Evolutionary conservation across 352 stramenopile genomes (phyloP), one percentile per base, ranked within the genome.

Genomic region (Pythium brassicae): DNA sequence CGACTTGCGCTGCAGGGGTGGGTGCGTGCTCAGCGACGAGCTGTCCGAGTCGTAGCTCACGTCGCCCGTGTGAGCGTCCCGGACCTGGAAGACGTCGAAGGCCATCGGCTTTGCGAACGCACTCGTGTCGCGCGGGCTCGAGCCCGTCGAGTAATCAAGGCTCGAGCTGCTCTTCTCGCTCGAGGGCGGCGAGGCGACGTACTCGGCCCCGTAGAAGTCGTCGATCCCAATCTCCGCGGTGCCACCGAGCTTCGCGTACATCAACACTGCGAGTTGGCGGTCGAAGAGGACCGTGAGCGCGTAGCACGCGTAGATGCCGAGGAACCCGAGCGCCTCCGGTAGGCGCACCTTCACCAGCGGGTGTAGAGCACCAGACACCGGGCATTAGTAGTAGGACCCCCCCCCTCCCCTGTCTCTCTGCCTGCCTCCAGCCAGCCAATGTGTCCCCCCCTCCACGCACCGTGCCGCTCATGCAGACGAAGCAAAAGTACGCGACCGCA

Each of bases 281-380:
- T 93, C 83, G 10, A 86, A 72, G 37, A 93, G 71, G 15, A 93
- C 79, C 1, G 71, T 59, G 11, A 68, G 11, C 7, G 85, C 80
- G 61, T 87, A 93, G 43, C 68, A 61, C 1, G 62, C 62, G 69
- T 91, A 93, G 55, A 93, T 82, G 12, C 47, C 63, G n/a, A 93
- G 53, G 55, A 93, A 93, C 1, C 80, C 83, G 3, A 91, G 53
- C 0, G 83, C 83, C 53, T 88, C 73, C 0, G 51, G n/a, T 14
- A 89, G 52, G 34, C 68, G 63, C 14, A 92, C 79, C 81, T 85
- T 52, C 25, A 26, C 10, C 47, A n/a, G 15, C 35, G 5, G 0
- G 46, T 10, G 34, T 15, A 50, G 44, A 50, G 5, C 29, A 35
- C 29, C 29, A 35, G n/a, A n/a, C n/a, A n/a, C n/a, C n/a, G n/a